phyloP scores from a whole-genome alignment of 1,284 basidiomycete species.

The Salmacisia buchloeana region DNA sequence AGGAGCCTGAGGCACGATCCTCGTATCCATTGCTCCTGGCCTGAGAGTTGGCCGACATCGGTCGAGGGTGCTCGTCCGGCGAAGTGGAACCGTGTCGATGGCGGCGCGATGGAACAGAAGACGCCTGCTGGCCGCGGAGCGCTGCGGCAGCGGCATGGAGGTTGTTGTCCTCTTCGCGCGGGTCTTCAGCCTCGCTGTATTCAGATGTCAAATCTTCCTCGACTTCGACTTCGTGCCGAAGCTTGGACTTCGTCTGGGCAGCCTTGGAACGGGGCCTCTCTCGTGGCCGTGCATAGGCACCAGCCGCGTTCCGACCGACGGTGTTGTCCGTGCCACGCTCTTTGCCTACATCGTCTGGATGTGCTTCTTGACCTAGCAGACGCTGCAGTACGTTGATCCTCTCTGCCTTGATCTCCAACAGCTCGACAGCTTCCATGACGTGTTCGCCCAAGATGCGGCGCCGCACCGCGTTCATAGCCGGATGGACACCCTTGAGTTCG shows the following conservation, averaged over 20 bases:
- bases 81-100: too few species aligned
- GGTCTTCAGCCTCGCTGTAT: neutral
- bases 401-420: conserved; percentile 39
- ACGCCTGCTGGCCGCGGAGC: too few species aligned
- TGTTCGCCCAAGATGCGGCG: conserved; percentile 39
- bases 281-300: too few species aligned
- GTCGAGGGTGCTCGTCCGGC: too few species aligned
- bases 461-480: conserved; percentile 30
- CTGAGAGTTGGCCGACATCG: too few species aligned
- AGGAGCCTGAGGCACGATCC: too few species aligned
- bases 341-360: neutral
- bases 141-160: neutral
- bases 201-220: neutral
- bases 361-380: neutral
- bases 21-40: too few species aligned
- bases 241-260: neutral
- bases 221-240: neutral
- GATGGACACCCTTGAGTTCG: conserved; percentile 40
- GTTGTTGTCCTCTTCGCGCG: neutral
- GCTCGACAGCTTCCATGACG: conserved; percentile 43
- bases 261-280: too few species aligned
- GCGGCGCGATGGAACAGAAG: too few species aligned
- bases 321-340: too few species aligned
- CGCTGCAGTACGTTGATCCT: conserved; percentile 32
- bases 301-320: neutral